Base-by-base conservation (phyloP, 192 early-diverging fungal genomes). In the Coemansia sp. region DNA sequence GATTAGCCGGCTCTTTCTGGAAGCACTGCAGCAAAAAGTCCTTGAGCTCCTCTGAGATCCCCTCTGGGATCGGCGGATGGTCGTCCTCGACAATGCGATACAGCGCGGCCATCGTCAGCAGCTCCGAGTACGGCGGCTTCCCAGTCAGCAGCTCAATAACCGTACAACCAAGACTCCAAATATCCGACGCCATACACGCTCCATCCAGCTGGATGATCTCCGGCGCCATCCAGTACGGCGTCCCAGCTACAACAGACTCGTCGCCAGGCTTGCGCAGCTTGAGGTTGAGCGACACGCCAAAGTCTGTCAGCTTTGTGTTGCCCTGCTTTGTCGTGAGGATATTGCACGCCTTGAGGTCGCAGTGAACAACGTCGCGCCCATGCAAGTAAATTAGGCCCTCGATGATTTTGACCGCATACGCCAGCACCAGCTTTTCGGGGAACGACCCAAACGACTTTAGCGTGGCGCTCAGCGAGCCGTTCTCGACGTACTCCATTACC, bases 141-240 rank as follows among this genome's bases (percentile, higher is more conserved):
- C 97, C 97, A 8, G 95, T 95, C 40, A 97, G 76, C 71, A 99
- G 80, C 78, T 99, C 97, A 53, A 99, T 89, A 18, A 95, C 74
- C 0, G 97, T 99, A 72, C 96, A 98, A 39, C 97, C 97, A 22
- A 99, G 81, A 66, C 92, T 94, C 94, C 97, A 99, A 27, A 99
- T 95, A 69, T 99, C 97, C 0, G 96, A 96, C 12, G 91, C 88
- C 38, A 90, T 89, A 10, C 90, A 93, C 6, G 95, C 93, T 12
- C 96, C 96, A 52, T 91, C 88, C 11, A 98, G 85, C 75, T 95
- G 92, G 75, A 99, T 99, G 6, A 97, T 90, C 72, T 95, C 93
- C 11, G 93, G 93, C 12, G 93, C 93, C 93, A 95, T 92, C 92
- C 93, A 93, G 73, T 94, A 90, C 7, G 91, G 91, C 44, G 92